Percentiles rank a stretch among this genome's conserved stretches.
These are phyloP conservation scores for Beta macrorhiza DNA, from an alignment of 179 eudicot genomes.

Conservation along the genomic window DNA sequence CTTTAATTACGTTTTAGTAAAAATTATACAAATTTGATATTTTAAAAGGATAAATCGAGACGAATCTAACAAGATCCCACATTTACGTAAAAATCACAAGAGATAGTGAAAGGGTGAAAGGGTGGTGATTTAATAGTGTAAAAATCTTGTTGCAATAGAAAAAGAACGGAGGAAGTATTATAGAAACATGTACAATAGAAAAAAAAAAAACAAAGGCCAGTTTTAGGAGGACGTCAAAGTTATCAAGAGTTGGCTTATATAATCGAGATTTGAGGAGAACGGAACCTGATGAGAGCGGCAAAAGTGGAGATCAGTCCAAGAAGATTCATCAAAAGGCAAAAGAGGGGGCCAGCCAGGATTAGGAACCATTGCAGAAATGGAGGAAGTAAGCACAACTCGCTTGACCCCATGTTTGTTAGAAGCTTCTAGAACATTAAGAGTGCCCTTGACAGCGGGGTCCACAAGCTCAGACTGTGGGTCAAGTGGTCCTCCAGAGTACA, in stretches of 20 bases:
- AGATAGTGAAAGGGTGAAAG: too few species aligned
- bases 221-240: too few species aligned
- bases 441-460: slow-evolving; percentile 79
- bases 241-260: too few species aligned
- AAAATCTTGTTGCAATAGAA: too few species aligned
- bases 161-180: too few species aligned
- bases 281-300: slow-evolving; percentile 69
- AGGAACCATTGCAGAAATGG: slow-evolving; percentile 80
- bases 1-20: too few species aligned
- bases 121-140: too few species aligned
- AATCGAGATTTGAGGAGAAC: neutral
- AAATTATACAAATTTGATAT: too few species aligned
- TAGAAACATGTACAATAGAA: too few species aligned
- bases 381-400: slow-evolving; percentile 75
- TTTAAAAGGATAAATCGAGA: neutral
- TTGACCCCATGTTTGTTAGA: slow-evolving; percentile 48
- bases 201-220: too few species aligned
- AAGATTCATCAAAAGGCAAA: slow-evolving; percentile 56
- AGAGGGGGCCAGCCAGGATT: slow-evolving; percentile 58
- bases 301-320: slow-evolving; percentile 86
- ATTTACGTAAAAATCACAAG: too few species aligned
- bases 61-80: too few species aligned
- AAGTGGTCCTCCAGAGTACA: slow-evolving; percentile 60
- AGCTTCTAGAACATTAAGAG: slow-evolving; percentile 68
- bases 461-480: slow-evolving; percentile 70